phyloP scores from a whole-genome alignment of 1,139 yeast genomes.

The Sugiyamaella paludigena region DNA sequence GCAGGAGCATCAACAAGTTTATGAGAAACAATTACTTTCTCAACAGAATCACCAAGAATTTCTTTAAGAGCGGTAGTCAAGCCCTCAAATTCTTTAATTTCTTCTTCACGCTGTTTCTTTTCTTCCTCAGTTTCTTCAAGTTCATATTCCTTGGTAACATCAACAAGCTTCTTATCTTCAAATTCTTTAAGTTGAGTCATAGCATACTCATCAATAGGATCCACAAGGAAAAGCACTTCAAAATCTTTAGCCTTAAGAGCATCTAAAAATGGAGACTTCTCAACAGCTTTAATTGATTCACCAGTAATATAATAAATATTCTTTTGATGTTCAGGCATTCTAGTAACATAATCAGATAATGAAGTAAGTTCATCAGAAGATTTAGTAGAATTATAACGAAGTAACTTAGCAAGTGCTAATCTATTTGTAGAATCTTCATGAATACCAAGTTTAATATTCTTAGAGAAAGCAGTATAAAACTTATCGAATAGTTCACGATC shows the following conservation, averaged over 20 bases:
- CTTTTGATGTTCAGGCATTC: slow-evolving; percentile 99
- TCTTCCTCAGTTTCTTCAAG: slow-evolving; percentile 99
- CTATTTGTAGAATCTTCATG: slow-evolving; percentile 99
- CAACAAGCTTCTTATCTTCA: slow-evolving; percentile 98
- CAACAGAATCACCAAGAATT: slow-evolving; percentile 96
- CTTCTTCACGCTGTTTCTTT: slow-evolving; percentile 90
- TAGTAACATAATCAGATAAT: slow-evolving; percentile 92
- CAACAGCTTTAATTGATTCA: slow-evolving; percentile 96
- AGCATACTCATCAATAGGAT: slow-evolving; percentile 99
- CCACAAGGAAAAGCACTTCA: slow-evolving; percentile 96
- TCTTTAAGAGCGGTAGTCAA: slow-evolving; percentile 96
- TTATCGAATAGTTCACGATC: slow-evolving; percentile 98
- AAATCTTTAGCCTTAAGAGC: slow-evolving; percentile 98
- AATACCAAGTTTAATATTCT: slow-evolving; percentile 98
- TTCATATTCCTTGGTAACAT: slow-evolving; percentile 98
- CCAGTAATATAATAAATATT: slow-evolving; percentile 99
- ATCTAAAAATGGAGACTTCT: slow-evolving; percentile 98
- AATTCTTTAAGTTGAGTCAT: slow-evolving; percentile 99
- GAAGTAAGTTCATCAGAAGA: slow-evolving; percentile 93
- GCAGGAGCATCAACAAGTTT: slow-evolving; percentile 99
- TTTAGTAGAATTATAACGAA: slow-evolving; percentile 97
- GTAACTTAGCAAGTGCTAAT: slow-evolving; percentile 87
- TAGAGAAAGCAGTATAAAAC: slow-evolving; percentile 96
- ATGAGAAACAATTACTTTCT: slow-evolving; percentile 98
- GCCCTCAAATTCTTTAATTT: slow-evolving; percentile 86